phyloP scores from a whole-genome alignment of 2,329 filamentous ascomycete genomes.

The Polytolypa hystricis region DNA sequence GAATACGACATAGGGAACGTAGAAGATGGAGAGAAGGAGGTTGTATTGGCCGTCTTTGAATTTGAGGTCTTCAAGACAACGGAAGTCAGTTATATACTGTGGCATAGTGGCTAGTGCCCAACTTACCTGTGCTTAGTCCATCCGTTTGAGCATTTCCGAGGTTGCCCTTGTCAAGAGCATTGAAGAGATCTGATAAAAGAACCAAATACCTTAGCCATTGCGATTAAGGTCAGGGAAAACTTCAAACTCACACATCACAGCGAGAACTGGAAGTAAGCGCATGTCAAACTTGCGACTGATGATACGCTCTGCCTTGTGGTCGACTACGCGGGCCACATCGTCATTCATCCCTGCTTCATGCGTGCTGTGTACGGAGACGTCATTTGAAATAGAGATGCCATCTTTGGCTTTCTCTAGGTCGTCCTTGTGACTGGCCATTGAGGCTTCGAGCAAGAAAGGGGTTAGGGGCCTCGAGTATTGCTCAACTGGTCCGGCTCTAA shows the following conservation, averaged over 20 bases:
- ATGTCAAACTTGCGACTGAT: constrained; percentile 45
- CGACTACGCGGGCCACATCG: constrained; percentile 26
- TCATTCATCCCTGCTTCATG: constrained; percentile 3
- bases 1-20: constrained; percentile 61
- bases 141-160: constrained; percentile 48
- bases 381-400: too few species aligned
- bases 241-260: constrained; percentile 46
- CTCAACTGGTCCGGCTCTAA: too few species aligned
- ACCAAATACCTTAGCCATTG: neutral
- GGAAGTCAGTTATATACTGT: neutral
- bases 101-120: neutral
- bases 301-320: constrained; percentile 36
- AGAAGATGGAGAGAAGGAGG: constrained; percentile 60
- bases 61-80: constrained; percentile 40
- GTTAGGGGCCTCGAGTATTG: too few species aligned
- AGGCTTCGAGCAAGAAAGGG: too few species aligned
- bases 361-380: too few species aligned
- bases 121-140: constrained; percentile 32
- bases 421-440: too few species aligned
- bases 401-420: too few species aligned
- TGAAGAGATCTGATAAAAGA: constrained; percentile 39
- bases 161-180: constrained; percentile 41
- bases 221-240: neutral
- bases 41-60: constrained; percentile 58
- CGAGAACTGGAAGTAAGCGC: constrained; percentile 44